Base-by-base conservation (phyloP, 2,329 filamentous ascomycete genomes). In the Phaeosphaeriaceae sp. region DNA sequence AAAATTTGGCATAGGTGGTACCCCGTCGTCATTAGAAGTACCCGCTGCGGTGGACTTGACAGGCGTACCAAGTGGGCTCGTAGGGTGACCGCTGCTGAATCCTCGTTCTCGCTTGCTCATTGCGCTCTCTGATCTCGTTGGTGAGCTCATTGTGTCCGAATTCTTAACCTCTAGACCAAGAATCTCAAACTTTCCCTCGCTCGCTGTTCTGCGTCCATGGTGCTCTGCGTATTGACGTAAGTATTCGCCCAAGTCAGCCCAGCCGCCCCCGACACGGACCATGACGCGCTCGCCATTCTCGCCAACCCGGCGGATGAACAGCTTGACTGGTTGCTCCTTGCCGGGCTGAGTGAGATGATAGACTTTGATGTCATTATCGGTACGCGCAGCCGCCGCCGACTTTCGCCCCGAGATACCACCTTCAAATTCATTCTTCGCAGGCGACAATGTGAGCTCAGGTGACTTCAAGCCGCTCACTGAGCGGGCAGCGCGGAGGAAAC, bases 221-320 rank as follows among this genome's bases (percentile, higher is more conserved):
- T 99, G 94, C 50, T 87, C 86, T 6, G 92, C 92, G 65, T 97
- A 99, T 71, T 96, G 91, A 61, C 92, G 88, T 34, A 99, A 81
- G 67, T 97, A 99, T 72, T 97, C 94, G 30, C 89, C 93, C 16
- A 99, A 79, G 72, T 99, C 94, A 12, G 92, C 92, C 94, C 94
- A 99, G n/a, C 94, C 94, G 50, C 94, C 94, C 11, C 94, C 94
- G 11, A 99, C 93, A 29, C 94, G 89, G 6, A 99, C 94, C 94
- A 99, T 97, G 53, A 97, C 92, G 42, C 94, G 86, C 73, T 97
- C 92, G 13, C 90, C 90, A 48, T 86, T 82, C 71, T 96, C 92
- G 41, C 94, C 94, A 2, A 99, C 92, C 1, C 92, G 87, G 13
- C 94, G 88, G 43, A 99, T 92, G 66, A 95, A 96, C 4, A 99